Conservation (phyloP, 2,329 filamentous ascomycete species). For the Trichoderma breve region DNA sequence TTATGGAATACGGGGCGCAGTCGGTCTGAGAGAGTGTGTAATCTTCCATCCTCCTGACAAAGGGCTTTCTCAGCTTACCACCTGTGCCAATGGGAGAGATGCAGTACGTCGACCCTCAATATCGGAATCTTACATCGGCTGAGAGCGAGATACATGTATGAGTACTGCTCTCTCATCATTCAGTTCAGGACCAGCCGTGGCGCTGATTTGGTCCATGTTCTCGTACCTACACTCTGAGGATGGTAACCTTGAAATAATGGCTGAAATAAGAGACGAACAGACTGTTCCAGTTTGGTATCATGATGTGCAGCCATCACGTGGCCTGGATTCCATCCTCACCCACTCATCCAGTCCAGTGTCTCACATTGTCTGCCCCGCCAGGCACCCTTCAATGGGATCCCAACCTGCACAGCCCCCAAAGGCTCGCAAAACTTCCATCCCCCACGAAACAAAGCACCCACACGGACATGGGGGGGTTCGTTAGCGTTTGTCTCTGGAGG, state of each 20-base stretch:
- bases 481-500: not conserved
- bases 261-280: too few species aligned
- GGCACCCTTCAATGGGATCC: not conserved
- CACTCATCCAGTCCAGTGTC: not conserved
- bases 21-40: not conserved
- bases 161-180: not conserved
- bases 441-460: not conserved
- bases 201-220: not conserved
- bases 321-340: not conserved
- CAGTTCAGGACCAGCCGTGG: not conserved
- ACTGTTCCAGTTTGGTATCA: not conserved
- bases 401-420: conserved; percentile 12
- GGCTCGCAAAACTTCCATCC: not conserved
- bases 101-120: not conserved
- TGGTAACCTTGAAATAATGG: not conserved
- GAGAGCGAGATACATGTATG: not conserved
- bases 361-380: not conserved
- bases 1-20: not conserved
- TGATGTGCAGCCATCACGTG: not conserved
- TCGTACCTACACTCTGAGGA: not conserved
- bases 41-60: not conserved
- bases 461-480: not conserved
- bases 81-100: not conserved
- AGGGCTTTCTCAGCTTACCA: not conserved
- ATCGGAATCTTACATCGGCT: not conserved